These are phyloP conservation scores for Gypsophila paniculata DNA, from an alignment of 179 eudicot genomes.

Conservation along the genomic window DNA sequence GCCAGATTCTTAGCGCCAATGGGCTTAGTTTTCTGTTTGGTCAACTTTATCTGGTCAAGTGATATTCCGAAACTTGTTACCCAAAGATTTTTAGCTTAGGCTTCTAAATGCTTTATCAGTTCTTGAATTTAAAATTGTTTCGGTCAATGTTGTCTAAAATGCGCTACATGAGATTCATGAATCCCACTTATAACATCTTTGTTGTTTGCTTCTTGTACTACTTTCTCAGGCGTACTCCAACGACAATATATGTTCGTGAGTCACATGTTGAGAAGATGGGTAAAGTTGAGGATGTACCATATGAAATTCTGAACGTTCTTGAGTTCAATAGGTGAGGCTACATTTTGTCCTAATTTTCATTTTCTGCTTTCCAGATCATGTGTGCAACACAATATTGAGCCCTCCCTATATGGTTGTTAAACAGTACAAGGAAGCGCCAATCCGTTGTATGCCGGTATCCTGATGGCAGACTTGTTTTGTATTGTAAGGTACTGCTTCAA, in stretches of 20 bases:
- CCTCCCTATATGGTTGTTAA: slow-evolving; percentile 25
- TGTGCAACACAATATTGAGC: neutral
- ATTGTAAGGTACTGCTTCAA: slow-evolving; percentile 68
- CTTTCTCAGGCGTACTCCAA: slow-evolving; percentile 81
- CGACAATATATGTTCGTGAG: slow-evolving; percentile 84
- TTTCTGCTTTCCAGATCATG: slow-evolving; percentile 6
- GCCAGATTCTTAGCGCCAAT: neutral
- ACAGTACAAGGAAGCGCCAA: slow-evolving; percentile 93
- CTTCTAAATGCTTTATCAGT: slow-evolving; percentile 5
- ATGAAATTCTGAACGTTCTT: slow-evolving; percentile 89
- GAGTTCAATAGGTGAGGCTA: slow-evolving; percentile 90
- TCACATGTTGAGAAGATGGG: slow-evolving; percentile 94
- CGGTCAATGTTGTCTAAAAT: neutral
- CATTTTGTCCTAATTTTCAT: slow-evolving; percentile 18
- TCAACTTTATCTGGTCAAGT: neutral
- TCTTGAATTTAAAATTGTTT: neutral
- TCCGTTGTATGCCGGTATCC: slow-evolving; percentile 91
- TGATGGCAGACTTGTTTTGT: slow-evolving; percentile 89
- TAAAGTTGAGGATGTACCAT: slow-evolving; percentile 62
- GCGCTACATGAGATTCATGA: neutral
- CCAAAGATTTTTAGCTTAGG: neutral
- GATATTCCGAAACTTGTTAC: slow-evolving; percentile 1
- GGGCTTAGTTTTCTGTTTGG: neutral
- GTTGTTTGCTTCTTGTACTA: slow-evolving; percentile 17
- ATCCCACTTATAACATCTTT: neutral